Percentiles rank a stretch among this genome's conserved stretches.
Conservation (phyloP, 2,329 filamentous ascomycete species). For the Beauveria scarabaeidicola region DNA sequence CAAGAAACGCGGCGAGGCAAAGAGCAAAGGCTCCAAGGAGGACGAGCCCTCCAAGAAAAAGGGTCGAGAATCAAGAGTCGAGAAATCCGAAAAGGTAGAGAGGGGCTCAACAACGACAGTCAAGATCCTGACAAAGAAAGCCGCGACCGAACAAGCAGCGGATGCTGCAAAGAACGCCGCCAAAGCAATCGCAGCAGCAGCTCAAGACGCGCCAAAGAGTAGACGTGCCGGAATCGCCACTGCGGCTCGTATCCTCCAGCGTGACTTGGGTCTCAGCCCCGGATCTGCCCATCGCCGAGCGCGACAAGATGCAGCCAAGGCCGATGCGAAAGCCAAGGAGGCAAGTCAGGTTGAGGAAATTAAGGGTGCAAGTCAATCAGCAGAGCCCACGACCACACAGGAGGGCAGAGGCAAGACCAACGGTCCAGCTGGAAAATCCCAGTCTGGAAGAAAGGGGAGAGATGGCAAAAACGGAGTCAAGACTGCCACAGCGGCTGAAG, state of each 20-base stretch:
- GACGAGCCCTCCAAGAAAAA: conserved; percentile 55
- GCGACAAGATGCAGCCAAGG: conserved; percentile 49
- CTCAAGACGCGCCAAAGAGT: conserved; percentile 40
- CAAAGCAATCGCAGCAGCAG: conserved; percentile 23
- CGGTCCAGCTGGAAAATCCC: conserved; percentile 4
- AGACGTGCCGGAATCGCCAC: conserved; percentile 53
- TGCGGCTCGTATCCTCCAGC: conserved; percentile 56
- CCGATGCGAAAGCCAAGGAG: conserved; percentile 30
- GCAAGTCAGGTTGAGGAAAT: conserved; percentile 7
- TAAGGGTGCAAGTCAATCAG: not conserved
- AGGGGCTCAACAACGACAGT: conserved; percentile 44
- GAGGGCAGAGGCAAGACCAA: conserved; percentile 17
- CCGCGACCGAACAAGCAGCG: conserved; percentile 39
- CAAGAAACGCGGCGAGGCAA: conserved; percentile 37
- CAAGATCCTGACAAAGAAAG: conserved; percentile 55
- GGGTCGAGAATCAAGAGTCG: conserved; percentile 46
- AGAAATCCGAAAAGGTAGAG: not conserved
- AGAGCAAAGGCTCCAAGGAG: conserved; percentile 39
- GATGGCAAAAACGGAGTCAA: conserved; percentile 32
- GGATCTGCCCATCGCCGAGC: conserved; percentile 54
- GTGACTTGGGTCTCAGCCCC: conserved; percentile 56
- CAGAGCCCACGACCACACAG: not conserved
- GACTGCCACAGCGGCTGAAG: conserved; percentile 26
- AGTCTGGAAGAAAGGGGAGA: conserved; percentile 22
- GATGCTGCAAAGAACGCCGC: conserved; percentile 37